phyloP scores from a whole-genome alignment of 2,329 filamentous ascomycete species.

The Thermochaetoides dissita region DNA sequence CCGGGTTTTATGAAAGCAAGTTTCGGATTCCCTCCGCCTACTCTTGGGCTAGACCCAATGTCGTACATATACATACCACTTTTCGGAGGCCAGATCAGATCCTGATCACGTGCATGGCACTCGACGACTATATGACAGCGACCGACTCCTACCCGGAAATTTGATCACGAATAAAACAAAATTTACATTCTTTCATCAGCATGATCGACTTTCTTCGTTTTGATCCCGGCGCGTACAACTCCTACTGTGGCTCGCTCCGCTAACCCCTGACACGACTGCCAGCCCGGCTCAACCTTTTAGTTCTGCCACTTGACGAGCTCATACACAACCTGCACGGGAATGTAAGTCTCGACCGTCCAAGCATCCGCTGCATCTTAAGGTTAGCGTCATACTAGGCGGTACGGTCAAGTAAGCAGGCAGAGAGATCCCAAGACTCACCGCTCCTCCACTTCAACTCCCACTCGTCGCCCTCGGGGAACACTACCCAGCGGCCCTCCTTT shows the following conservation, averaged over 20 bases:
- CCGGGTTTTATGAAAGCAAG: background rate
- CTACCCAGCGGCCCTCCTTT: slow-evolving; percentile 20
- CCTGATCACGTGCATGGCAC: too few relatives aligned
- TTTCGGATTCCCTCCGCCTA: background rate
- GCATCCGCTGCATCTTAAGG: background rate
- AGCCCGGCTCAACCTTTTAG: background rate
- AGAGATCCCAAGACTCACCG: too few relatives aligned
- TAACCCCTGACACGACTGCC: background rate
- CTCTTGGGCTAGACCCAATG: background rate
- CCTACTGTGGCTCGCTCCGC: too few relatives aligned
- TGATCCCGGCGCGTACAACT: too few relatives aligned
- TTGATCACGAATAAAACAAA: too few relatives aligned
- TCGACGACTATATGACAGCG: too few relatives aligned
- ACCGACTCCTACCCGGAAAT: too few relatives aligned
- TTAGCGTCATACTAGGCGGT: too few relatives aligned
- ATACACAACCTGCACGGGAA: slow-evolving; percentile 21
- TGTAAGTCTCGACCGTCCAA: slow-evolving; percentile 21
- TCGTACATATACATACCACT: background rate
- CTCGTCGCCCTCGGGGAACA: slow-evolving; percentile 16
- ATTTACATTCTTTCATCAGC: too few relatives aligned
- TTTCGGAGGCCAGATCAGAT: too few relatives aligned
- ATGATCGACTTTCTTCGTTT: too few relatives aligned
- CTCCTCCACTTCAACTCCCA: background rate
- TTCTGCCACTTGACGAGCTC: slow-evolving; percentile 11
- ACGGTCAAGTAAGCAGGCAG: too few relatives aligned